Evolutionary conservation across 2,329 filamentous ascomycete species (phyloP).

Genomic region (Neofusicoccum parvum): DNA sequence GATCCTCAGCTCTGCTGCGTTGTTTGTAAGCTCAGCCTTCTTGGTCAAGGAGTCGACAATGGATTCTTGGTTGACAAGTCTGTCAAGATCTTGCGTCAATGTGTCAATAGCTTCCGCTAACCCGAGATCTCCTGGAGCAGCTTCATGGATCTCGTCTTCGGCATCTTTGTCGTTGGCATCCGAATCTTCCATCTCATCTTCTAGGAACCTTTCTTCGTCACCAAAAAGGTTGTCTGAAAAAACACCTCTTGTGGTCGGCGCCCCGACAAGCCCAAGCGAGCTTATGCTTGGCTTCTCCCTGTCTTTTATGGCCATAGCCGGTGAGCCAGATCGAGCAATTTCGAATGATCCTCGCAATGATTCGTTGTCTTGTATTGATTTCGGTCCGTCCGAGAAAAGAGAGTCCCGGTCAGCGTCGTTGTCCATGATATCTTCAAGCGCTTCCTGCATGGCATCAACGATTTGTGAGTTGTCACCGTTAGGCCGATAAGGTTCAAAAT

Average conservation of each 20-base stretch:
- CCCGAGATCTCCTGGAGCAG: conserved; percentile 90
- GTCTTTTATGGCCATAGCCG: conserved; percentile 46
- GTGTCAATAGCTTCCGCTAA: conserved; percentile 88
- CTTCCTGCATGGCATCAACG: conserved; percentile 90
- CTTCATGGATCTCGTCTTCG: conserved; percentile 86
- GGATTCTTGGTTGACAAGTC: conserved; percentile 81
- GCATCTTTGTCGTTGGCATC: conserved; percentile 63
- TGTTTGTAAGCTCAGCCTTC: conserved; percentile 97
- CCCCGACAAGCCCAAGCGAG: conserved; percentile 86
- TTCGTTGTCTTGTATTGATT: conserved; percentile 60
- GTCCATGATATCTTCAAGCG: conserved; percentile 89
- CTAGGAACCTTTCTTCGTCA: conserved; percentile 81
- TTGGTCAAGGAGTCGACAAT: conserved; percentile 88
- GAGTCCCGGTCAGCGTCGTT: conserved; percentile 68
- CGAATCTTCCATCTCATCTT: conserved; percentile 80
- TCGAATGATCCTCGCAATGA: conserved; percentile 68
- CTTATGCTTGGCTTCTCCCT: conserved; percentile 80
- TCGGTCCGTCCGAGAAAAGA: conserved; percentile 61
- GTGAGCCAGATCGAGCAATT: conserved; percentile 46
- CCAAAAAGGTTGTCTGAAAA: conserved; percentile 93
- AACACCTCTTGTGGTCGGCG: conserved; percentile 83
- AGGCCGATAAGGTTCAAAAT: conserved; percentile 52
- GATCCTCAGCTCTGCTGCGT: conserved; percentile 89
- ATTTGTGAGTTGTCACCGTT: conserved; percentile 72
- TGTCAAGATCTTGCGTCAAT: conserved; percentile 88